phyloP scores from a whole-genome alignment of 495 filamentous ascomycete species.

The Cladorrhinum samala region DNA sequence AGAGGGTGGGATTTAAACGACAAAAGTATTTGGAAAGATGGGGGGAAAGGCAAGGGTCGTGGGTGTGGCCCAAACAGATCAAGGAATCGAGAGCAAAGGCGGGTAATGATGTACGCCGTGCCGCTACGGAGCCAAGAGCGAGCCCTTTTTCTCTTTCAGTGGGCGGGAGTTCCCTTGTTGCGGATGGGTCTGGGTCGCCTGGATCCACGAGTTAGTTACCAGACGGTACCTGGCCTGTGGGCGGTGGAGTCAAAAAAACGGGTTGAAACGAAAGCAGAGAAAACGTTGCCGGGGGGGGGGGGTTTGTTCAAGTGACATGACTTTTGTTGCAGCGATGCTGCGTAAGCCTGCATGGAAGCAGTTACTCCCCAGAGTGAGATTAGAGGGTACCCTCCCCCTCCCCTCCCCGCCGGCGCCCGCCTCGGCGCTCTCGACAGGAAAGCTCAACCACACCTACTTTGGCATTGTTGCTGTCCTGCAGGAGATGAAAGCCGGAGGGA shows the following conservation, averaged over 20 bases:
- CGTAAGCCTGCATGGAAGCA: background rate
- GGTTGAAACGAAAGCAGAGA: no score
- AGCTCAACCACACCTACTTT: background rate
- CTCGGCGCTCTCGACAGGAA: no score
- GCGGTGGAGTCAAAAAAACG: conserved; percentile 15
- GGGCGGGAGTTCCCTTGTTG: conserved; percentile 31
- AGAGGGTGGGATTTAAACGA: conserved; percentile 8
- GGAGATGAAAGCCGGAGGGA: conserved; percentile 1
- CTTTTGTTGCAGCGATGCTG: no score
- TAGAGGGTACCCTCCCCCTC: background rate
- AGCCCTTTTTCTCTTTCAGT: conserved; percentile 23
- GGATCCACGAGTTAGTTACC: conserved; percentile 20
- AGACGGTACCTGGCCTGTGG: background rate
- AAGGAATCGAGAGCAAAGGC: conserved; percentile 11
- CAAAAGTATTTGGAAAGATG: background rate
- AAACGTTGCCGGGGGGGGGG: no score
- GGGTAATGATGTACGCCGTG: conserved; percentile 21
- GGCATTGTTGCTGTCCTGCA: background rate
- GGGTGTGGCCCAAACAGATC: conserved; percentile 5
- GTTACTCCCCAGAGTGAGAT: background rate
- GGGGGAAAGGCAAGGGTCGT: background rate
- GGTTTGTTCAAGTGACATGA: no score
- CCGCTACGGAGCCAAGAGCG: conserved; percentile 22
- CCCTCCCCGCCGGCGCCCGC: no score
- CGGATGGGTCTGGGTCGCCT: conserved; percentile 18